Conservation (phyloP, 805 yeast species). For the Starmera pachycereana region DNA sequence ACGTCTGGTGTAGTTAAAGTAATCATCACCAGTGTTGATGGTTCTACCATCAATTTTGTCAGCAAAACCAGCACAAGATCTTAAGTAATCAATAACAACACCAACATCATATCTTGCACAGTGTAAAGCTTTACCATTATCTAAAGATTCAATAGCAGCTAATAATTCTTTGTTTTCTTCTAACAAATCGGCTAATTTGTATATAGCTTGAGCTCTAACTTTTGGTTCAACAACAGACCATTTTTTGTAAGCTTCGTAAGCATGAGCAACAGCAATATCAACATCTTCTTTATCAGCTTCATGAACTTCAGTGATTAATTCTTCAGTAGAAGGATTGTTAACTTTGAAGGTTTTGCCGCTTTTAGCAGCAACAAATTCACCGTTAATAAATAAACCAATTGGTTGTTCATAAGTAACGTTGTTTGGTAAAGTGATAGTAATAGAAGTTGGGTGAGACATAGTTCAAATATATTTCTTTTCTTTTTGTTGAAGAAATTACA, state of each 20-base stretch:
- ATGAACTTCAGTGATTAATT: conserved; percentile 41
- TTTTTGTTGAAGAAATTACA: too few relatives aligned
- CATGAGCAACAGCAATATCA: conserved; percentile 49
- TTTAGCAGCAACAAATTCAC: conserved; percentile 37
- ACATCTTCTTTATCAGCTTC: conserved; percentile 42
- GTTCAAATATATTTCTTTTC: neutral
- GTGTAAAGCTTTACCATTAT: conserved; percentile 41
- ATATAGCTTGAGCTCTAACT: conserved; percentile 29
- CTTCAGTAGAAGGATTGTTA: conserved; percentile 52
- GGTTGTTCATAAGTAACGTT: conserved; percentile 48
- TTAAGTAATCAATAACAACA: conserved; percentile 34
- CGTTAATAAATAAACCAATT: conserved; percentile 56
- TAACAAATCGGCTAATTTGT: conserved; percentile 38
- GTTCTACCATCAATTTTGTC: conserved; percentile 40
- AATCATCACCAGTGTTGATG: conserved; percentile 38
- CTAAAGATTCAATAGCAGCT: conserved; percentile 40
- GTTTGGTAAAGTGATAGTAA: conserved; percentile 38
- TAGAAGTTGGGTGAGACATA: conserved; percentile 6
- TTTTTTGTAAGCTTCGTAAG: conserved; percentile 50
- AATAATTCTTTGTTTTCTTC: conserved; percentile 37
- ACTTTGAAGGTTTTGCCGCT: conserved; percentile 47
- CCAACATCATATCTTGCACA: conserved; percentile 40
- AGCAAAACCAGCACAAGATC: conserved; percentile 45
- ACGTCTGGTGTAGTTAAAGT: conserved; percentile 44
- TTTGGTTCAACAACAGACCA: conserved; percentile 40